Evolutionary conservation across 2,329 filamentous ascomycete genomes (phyloP), one percentile per base, ranked within the genome.

Genomic region (Pestalotiopsis sp.): DNA sequence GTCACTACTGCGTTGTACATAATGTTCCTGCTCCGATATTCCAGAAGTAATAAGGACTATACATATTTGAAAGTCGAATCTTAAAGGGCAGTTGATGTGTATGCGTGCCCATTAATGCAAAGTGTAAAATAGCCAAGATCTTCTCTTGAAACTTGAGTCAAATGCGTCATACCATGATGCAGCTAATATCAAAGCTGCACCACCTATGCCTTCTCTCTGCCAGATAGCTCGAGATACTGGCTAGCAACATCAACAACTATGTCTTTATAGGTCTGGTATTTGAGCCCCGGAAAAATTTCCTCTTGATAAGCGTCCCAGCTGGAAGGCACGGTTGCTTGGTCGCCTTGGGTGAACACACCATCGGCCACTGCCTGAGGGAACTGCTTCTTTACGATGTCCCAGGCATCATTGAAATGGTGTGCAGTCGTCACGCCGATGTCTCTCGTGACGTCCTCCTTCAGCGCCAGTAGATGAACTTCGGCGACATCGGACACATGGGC

Each of bases 361-460:
- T 60, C 49, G 57, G 58, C 49, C 39, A 67, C 68, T 5, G 59
- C 70, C 23, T 66, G 39, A 25, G 69, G 69, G 27, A 68, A 71
- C 3, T 62, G 67, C 67, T 68, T 70, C 25, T 45, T 27, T 5
- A 69, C 69, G 7, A 68, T 5, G 6, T 66, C 57, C 63, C 67
- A 49, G 3, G 66, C 70, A n/a, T 71, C 70, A 13, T 71, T 66
- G 27, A 71, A 71, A 4, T 66, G 59, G 39, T 71, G 62, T 45
- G 57, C 9, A 31, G 20, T 27, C 13, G 57, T 59, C 11, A 59
- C 57, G 23, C 57, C 57, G 11, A 59, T 27, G 13, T 59, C 23
- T 9, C 25, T 59, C 3, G 5, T n/a, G 20, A 59, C 11, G 14
- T 31, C 23, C 20, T 59, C 57, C 11, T 59, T 59, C 4, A 59